These are phyloP conservation scores for Ambrosiella beaveri DNA, from an alignment of 2,329 filamentous ascomycete genomes.

Conservation along the genomic window DNA sequence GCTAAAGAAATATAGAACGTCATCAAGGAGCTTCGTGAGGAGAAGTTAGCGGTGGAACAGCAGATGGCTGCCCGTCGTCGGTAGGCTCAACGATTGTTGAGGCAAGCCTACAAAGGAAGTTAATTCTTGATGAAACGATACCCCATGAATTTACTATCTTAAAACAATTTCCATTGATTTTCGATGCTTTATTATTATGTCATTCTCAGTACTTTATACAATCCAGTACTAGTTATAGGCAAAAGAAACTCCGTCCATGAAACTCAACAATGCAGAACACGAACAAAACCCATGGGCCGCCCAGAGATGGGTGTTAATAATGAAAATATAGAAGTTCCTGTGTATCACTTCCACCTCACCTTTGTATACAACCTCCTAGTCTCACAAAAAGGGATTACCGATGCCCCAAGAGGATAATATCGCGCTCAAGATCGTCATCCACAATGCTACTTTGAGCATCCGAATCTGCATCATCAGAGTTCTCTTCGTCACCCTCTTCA, in stretches of 20 bases:
- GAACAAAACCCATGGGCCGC: neutral
- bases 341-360: neutral
- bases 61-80: constrained; percentile 19
- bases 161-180: too few relatives aligned
- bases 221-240: too few relatives aligned
- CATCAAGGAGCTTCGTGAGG: constrained; percentile 41
- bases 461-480: constrained; percentile 21
- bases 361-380: neutral
- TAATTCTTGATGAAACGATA: neutral
- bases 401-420: constrained; percentile 34
- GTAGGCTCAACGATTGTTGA: neutral
- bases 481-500: neutral
- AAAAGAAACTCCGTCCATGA: neutral
- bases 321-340: constrained; percentile 1
- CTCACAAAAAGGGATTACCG: constrained; percentile 19
- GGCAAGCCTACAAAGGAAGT: neutral
- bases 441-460: constrained; percentile 27
- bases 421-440: constrained; percentile 31
- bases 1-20: constrained; percentile 28
- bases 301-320: neutral
- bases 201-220: too few relatives aligned
- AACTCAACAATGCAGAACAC: neutral
- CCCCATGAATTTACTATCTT: neutral
- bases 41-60: constrained; percentile 33
- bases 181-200: too few relatives aligned